Percentiles rank a stretch among this genome's conserved stretches.
These are phyloP conservation scores for Spergularia bocconei DNA, from an alignment of 148 eudicot species.

Conservation along the genomic window DNA sequence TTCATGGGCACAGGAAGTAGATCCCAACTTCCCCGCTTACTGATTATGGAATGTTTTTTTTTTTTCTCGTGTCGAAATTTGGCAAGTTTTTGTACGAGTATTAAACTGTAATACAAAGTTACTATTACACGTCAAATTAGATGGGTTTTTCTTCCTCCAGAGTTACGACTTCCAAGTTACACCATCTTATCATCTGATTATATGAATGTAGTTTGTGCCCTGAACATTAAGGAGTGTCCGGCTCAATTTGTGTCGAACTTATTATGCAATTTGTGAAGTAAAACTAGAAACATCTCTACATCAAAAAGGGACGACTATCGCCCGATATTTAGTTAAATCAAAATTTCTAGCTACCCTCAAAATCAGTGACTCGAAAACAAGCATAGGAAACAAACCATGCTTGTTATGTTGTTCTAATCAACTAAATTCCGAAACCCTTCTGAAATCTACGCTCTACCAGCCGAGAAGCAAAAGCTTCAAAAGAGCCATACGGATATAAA, in stretches of 20 bases:
- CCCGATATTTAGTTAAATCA: not conserved
- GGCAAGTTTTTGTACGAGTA: not conserved
- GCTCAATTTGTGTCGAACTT: no score
- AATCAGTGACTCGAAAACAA: not conserved
- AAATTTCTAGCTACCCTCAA: not conserved
- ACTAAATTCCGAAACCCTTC: not conserved
- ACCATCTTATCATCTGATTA: no score
- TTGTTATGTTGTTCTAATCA: not conserved
- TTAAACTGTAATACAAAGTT: not conserved
- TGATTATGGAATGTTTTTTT: slow-evolving; percentile 17
- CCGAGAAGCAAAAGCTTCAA: slow-evolving; percentile 84
- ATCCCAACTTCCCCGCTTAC: slow-evolving; percentile 81
- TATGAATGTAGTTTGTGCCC: no score
- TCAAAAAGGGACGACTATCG: not conserved
- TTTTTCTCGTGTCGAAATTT: no score
- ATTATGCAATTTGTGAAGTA: no score
- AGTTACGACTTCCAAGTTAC: no score
- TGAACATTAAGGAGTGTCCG: no score
- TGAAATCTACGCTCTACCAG: slow-evolving; percentile 40
- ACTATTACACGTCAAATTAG: not conserved
- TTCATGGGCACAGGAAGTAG: slow-evolving; percentile 81
- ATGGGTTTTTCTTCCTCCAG: not conserved
- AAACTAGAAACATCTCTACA: not conserved
- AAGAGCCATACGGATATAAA: slow-evolving; percentile 89
- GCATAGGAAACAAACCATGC: not conserved